Conservation (phyloP, 768 basidiomycete genomes). For the Suillus subluteus region DNA sequence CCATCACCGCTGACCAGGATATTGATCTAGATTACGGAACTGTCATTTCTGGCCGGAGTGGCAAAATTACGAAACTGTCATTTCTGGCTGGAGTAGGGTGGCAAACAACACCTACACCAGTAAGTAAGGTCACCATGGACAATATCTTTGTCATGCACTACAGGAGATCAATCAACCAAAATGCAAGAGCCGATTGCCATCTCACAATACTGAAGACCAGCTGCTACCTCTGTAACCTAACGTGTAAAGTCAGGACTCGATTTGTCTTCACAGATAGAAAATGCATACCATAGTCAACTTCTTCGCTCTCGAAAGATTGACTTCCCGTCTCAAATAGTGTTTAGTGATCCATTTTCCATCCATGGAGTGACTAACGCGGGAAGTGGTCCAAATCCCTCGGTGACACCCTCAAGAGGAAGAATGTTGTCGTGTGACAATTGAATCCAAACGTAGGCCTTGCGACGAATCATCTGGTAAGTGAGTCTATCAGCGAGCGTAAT, state of each 20-base stretch:
- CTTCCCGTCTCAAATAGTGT: constrained; percentile 28
- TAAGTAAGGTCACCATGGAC: background rate
- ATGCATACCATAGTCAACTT: background rate
- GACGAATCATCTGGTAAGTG: constrained; percentile 28
- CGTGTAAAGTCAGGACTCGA: background rate
- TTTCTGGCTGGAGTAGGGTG: too few relatives aligned
- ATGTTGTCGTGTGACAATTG: constrained; percentile 32
- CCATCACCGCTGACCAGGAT: background rate
- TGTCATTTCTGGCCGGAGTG: background rate
- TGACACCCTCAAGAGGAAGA: constrained; percentile 33
- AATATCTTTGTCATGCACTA: background rate
- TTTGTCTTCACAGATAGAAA: background rate
- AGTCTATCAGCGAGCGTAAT: too few relatives aligned
- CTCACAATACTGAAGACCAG: background rate
- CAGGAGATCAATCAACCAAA: background rate
- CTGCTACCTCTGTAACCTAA: background rate
- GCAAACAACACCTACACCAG: background rate
- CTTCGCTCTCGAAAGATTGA: background rate
- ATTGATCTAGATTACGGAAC: background rate
- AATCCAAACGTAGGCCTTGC: constrained; percentile 35
- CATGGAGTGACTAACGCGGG: constrained; percentile 27
- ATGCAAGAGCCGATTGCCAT: too few relatives aligned
- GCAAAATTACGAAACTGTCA: too few relatives aligned
- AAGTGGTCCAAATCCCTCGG: constrained; percentile 13
- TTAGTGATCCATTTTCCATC: constrained; percentile 34